Conservation (phyloP, 2,329 filamentous ascomycete species). For the Colletotrichum musicola region DNA sequence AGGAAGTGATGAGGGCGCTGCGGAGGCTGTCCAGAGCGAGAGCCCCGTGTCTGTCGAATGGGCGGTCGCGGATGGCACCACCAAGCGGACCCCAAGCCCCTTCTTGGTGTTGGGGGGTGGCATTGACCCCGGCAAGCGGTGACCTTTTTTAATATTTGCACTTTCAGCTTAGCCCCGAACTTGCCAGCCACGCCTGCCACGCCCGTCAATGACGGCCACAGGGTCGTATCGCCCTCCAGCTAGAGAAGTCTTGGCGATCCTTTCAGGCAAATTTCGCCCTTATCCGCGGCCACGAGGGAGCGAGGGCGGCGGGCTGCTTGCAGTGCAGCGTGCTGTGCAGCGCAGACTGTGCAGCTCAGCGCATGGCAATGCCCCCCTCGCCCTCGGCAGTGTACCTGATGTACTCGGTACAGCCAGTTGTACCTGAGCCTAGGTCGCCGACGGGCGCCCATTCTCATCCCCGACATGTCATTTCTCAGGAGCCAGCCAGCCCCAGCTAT, state of each 20-base stretch:
- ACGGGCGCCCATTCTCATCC: slow-evolving; percentile 14
- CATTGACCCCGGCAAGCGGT: slow-evolving; percentile 13
- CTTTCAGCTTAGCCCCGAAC: slow-evolving; percentile 31
- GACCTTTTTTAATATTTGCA: slow-evolving; percentile 24
- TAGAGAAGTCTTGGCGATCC: slow-evolving; percentile 31
- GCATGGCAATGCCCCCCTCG: not conserved
- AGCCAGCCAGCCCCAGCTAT: slow-evolving; percentile 14
- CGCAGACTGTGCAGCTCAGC: not conserved
- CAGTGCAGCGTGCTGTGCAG: not conserved
- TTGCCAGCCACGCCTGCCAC: too few species aligned
- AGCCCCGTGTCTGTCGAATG: slow-evolving; percentile 13
- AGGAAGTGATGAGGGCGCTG: not conserved
- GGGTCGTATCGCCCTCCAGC: slow-evolving; percentile 27
- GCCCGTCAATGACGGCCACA: slow-evolving; percentile 12
- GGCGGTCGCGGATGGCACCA: slow-evolving; percentile 10
- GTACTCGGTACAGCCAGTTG: not conserved
- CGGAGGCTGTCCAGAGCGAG: slow-evolving; percentile 8
- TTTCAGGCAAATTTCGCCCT: slow-evolving; percentile 23
- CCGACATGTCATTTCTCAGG: slow-evolving; percentile 35
- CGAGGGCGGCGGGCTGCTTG: not conserved
- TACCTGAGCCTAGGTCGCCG: slow-evolving; percentile 16
- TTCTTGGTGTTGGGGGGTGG: not conserved
- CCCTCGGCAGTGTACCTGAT: slow-evolving; percentile 7
- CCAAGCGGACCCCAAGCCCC: slow-evolving; percentile 23
- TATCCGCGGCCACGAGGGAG: not conserved